Conservation (phyloP, 495 filamentous ascomycete species). For the Neurospora hispaniola region DNA sequence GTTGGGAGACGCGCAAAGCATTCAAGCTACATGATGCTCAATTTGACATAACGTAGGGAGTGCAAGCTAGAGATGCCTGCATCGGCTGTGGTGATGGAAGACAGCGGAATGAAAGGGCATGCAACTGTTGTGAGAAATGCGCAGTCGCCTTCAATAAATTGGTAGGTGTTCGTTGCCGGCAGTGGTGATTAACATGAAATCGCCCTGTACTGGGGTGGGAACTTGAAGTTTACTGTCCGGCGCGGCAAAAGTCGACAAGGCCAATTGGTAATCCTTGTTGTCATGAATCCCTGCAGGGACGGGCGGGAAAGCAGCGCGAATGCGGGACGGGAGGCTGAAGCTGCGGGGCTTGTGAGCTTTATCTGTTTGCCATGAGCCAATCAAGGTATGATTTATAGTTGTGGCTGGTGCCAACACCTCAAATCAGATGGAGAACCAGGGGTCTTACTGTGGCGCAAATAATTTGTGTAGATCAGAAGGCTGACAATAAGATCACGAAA, state of each 20-base stretch:
- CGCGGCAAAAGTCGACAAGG: slow-evolving; percentile 1
- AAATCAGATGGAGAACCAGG: neutral
- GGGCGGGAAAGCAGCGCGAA: neutral
- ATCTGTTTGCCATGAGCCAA: neutral
- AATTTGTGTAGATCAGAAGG: neutral
- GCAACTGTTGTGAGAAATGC: neutral
- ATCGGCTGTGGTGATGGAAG: neutral
- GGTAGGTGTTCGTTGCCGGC: neutral
- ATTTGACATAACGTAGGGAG: neutral
- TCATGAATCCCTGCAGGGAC: neutral
- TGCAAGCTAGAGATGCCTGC: neutral
- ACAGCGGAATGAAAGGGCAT: neutral
- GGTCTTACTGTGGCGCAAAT: neutral
- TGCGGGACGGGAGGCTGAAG: neutral
- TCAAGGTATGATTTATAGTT: neutral
- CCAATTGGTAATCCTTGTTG: neutral
- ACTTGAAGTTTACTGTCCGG: neutral
- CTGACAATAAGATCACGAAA: neutral
- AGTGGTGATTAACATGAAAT: neutral
- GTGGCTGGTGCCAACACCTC: neutral
- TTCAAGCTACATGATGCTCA: neutral
- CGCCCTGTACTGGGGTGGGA: neutral
- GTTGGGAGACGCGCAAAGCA: neutral
- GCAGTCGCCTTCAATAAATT: neutral
- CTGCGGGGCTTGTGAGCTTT: neutral